Conservation (phyloP, 768 basidiomycete genomes). For the Lactarius evosmus region DNA sequence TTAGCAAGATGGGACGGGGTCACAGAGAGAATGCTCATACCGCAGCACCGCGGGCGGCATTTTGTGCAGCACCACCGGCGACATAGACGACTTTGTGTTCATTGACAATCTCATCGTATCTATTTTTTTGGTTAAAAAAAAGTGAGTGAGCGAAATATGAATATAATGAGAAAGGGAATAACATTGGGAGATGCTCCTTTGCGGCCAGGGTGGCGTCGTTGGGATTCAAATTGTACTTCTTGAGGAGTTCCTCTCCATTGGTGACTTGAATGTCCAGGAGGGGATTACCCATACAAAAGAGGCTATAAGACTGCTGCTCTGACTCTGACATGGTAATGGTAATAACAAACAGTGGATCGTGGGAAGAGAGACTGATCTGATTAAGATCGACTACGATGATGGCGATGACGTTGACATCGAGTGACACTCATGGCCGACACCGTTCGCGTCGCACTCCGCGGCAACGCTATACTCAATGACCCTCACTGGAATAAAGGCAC, state of each 20-base stretch:
- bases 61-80: conserved; percentile 96
- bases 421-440: background rate
- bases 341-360: background rate
- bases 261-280: conserved; percentile 94
- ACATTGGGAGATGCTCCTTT: conserved; percentile 87
- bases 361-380: conserved; percentile 17
- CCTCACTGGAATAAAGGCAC: conserved; percentile 81
- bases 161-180: conserved; percentile 24
- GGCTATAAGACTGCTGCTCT: conserved; percentile 45
- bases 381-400: background rate
- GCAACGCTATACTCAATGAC: conserved; percentile 57
- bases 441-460: conserved; percentile 52
- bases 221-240: conserved; percentile 87
- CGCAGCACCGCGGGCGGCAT: conserved; percentile 93
- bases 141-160: background rate
- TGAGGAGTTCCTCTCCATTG: conserved; percentile 76
- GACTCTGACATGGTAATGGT: conserved; percentile 38
- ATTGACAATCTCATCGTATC: conserved; percentile 84
- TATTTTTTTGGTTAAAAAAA: conserved; percentile 35
- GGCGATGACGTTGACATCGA: background rate
- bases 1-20: conserved; percentile 3
- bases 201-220: conserved; percentile 97
- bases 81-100: conserved; percentile 82
- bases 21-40: conserved; percentile 46
- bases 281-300: conserved; percentile 95